Conservation (phyloP, 2,329 filamentous ascomycete genomes). For the Cladosporium sp. region DNA sequence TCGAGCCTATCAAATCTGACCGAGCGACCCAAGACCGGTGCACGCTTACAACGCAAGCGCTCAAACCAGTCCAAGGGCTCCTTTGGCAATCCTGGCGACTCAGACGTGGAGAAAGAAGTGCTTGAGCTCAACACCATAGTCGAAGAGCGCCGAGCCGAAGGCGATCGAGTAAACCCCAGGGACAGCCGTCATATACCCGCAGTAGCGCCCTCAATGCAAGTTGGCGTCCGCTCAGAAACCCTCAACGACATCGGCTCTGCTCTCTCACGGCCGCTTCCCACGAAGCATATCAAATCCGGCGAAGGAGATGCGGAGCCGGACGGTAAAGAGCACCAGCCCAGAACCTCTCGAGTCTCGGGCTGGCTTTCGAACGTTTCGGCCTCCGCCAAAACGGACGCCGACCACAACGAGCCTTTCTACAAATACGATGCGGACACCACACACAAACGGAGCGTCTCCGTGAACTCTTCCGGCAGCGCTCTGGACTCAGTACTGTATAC, state of each 20-base stretch:
- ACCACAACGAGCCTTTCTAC: conserved; percentile 27
- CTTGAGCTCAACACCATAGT: conserved; percentile 52
- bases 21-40: conserved; percentile 29
- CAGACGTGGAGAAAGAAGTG: conserved; percentile 48
- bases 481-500: conserved; percentile 23
- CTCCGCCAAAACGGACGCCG: conserved; percentile 17
- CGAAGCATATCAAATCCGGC: conserved; percentile 6
- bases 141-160: conserved; percentile 47
- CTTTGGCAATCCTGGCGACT: conserved; percentile 20
- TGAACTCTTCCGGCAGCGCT: conserved; percentile 27
- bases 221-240: conserved; percentile 49
- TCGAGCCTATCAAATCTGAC: conserved; percentile 17
- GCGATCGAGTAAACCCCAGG: not conserved
- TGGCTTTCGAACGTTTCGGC: conserved; percentile 32
- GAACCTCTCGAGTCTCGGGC: conserved; percentile 26
- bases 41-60: conserved; percentile 38
- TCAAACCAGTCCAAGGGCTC: conserved; percentile 27
- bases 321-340: conserved; percentile 18
- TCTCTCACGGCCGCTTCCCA: conserved; percentile 43
- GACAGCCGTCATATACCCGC: conserved; percentile 44
- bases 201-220: conserved; percentile 46
- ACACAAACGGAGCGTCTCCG: conserved; percentile 23
- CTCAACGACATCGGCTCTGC: conserved; percentile 51
- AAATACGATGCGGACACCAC: conserved; percentile 19
- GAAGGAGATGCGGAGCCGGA: not conserved